phyloP scores from a whole-genome alignment of 1,139 yeast species.

The Meyerozyma carpophila region DNA sequence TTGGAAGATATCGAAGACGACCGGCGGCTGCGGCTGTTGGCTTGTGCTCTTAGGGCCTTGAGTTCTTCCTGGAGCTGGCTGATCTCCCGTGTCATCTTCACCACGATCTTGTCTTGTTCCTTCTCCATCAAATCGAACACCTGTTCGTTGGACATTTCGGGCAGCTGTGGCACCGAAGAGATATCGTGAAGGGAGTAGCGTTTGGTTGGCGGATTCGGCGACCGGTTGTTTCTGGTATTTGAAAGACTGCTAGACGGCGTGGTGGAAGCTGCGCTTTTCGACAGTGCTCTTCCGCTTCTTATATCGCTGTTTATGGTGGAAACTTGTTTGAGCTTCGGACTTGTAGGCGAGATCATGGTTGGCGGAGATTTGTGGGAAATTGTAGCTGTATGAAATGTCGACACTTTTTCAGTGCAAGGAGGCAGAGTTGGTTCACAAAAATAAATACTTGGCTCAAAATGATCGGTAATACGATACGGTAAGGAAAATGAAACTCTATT shows the following conservation, averaged over 20 bases:
- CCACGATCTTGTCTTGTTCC: conserved; percentile 64
- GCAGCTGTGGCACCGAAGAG: not conserved
- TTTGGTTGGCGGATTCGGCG: conserved; percentile 5
- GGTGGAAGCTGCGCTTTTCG: conserved; percentile 2
- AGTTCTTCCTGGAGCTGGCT: conserved; percentile 49
- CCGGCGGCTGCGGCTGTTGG: not conserved
- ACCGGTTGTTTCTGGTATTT: conserved; percentile 5
- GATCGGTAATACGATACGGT: too few relatives aligned
- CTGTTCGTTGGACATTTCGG: conserved; percentile 25
- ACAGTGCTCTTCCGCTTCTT: conserved; percentile 4
- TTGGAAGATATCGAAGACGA: conserved; percentile 1
- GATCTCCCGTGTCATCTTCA: conserved; percentile 54
- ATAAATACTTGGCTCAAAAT: too few relatives aligned
- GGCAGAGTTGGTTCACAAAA: too few relatives aligned
- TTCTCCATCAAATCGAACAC: conserved; percentile 60
- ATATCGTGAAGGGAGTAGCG: conserved; percentile 5
- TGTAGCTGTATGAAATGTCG: not conserved
- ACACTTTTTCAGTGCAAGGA: not conserved
- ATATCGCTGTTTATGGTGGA: conserved; percentile 8
- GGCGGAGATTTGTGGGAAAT: not conserved
- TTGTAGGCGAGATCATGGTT: conserved; percentile 1
- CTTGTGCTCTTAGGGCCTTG: conserved; percentile 16
- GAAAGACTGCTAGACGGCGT: conserved; percentile 3
- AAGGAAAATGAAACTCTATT: not conserved
- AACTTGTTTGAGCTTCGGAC: conserved; percentile 4